These are phyloP conservation scores for Trypanosoma boissoni DNA, from an alignment of 208 protist species.

Conservation along the genomic window DNA sequence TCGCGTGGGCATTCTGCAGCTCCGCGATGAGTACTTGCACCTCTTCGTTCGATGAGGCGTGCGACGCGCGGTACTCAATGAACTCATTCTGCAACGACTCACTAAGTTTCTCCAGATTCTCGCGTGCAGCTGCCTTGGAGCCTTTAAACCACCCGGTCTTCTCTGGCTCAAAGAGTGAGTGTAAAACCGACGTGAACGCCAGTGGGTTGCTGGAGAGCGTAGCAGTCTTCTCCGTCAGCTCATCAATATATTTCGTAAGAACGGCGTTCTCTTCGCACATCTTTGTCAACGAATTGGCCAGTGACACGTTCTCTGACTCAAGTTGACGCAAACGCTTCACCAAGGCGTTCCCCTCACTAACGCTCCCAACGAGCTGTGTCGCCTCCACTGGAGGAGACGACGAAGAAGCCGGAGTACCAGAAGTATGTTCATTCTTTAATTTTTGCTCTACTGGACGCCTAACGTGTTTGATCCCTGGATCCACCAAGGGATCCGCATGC, in stretches of 20 bases:
- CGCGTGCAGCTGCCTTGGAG: slow-evolving; percentile 55
- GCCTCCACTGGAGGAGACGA: neutral
- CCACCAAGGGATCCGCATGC: too few relatives aligned
- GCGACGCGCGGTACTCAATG: slow-evolving; percentile 61
- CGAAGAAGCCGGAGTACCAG: too few relatives aligned
- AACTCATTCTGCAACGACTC: slow-evolving; percentile 74
- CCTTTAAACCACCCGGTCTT: slow-evolving; percentile 81
- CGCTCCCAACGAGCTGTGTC: slow-evolving; percentile 44
- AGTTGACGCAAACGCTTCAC: slow-evolving; percentile 60
- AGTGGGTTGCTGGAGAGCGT: slow-evolving; percentile 37
- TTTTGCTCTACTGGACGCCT: too few relatives aligned
- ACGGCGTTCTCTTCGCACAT: slow-evolving; percentile 80
- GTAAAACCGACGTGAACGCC: slow-evolving; percentile 47
- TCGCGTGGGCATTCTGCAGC: slow-evolving; percentile 56
- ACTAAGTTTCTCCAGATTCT: slow-evolving; percentile 59
- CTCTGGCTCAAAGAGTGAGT: slow-evolving; percentile 72
- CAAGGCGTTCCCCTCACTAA: slow-evolving; percentile 57
- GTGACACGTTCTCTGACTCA: slow-evolving; percentile 51
- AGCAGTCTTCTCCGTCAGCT: slow-evolving; percentile 42
- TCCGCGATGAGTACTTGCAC: slow-evolving; percentile 64
- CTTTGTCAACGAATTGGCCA: slow-evolving; percentile 59
- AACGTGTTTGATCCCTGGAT: too few relatives aligned
- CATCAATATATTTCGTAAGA: slow-evolving; percentile 35
- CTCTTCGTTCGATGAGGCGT: slow-evolving; percentile 81
- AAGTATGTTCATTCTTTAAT: too few relatives aligned